Percentiles rank a stretch among this genome's conserved stretches.
phyloP scores from a whole-genome alignment of 805 yeast species.

The Candida jianshihensis region DNA sequence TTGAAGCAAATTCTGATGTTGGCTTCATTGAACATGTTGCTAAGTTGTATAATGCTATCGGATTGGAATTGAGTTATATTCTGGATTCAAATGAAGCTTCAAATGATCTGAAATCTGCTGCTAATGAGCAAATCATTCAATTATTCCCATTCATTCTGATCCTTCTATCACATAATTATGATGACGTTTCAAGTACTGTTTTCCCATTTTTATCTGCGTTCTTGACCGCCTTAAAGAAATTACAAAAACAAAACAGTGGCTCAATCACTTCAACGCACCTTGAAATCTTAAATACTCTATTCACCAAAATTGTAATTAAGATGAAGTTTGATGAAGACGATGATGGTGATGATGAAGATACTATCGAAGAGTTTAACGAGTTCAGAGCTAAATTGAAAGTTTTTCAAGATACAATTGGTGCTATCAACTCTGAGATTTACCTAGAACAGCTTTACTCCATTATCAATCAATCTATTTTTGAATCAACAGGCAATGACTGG shows the following conservation, averaged over 20 bases:
- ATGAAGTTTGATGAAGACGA: constrained; percentile 75
- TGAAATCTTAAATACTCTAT: constrained; percentile 54
- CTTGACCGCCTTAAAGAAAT: constrained; percentile 61
- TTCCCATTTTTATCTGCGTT: constrained; percentile 76
- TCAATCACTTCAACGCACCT: constrained; percentile 30
- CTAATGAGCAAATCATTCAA: constrained; percentile 45
- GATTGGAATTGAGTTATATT: constrained; percentile 66
- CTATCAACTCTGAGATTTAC: constrained; percentile 53
- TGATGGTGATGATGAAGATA: constrained; percentile 68
- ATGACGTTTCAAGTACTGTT: constrained; percentile 79
- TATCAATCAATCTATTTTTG: constrained; percentile 42
- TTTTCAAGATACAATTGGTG: constrained; percentile 78
- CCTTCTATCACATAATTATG: constrained; percentile 76
- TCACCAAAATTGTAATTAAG: constrained; percentile 66
- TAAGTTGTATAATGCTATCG: constrained; percentile 64
- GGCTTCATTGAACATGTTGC: constrained; percentile 76
- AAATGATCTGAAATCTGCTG: constrained; percentile 29
- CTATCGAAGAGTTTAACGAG: constrained; percentile 72
- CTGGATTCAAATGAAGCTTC: constrained; percentile 47
- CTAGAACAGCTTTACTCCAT: constrained; percentile 54
- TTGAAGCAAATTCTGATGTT: constrained; percentile 37
- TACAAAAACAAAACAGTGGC: constrained; percentile 32
- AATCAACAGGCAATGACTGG: constrained; percentile 47
- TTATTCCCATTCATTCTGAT: constrained; percentile 67
- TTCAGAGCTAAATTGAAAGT: constrained; percentile 65